Conservation (phyloP, 2,329 filamentous ascomycete species). For the Sclerotinia borealis region DNA sequence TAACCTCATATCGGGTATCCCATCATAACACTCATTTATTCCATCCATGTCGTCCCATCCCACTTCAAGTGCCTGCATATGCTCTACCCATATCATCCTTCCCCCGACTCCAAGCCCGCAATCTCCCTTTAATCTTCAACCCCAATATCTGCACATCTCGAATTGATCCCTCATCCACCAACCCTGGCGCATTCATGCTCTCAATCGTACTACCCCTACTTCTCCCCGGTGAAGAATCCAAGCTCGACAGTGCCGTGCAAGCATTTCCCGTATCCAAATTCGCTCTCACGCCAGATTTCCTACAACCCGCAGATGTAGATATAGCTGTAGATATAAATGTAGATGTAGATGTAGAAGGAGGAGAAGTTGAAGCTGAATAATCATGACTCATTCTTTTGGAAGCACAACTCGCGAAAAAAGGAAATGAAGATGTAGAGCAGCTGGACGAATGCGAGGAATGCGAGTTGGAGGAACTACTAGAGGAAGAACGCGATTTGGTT, state of each 20-base stretch:
- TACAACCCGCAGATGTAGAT: background rate
- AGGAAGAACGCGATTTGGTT: background rate
- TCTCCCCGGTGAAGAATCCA: background rate
- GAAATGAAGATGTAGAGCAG: background rate
- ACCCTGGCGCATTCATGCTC: background rate
- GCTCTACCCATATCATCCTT: background rate
- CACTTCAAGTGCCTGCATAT: constrained; percentile 1
- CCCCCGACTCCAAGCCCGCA: constrained; percentile 10
- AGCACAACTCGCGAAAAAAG: background rate
- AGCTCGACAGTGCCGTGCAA: background rate
- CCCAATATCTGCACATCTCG: background rate
- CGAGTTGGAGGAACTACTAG: background rate
- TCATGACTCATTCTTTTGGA: background rate
- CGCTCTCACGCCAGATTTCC: background rate
- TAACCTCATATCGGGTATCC: background rate
- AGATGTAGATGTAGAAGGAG: background rate
- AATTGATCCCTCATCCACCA: background rate
- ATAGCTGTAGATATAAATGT: too few relatives aligned
- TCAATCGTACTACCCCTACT: background rate
- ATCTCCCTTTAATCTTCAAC: constrained; percentile 8
- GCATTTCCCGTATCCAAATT: background rate
- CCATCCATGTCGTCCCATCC: background rate
- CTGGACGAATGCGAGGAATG: background rate
- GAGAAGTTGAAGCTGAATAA: background rate
- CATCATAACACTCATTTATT: background rate